Conservation (phyloP, 2,329 filamentous ascomycete species). For the Ophiocordyceps robertsii region DNA sequence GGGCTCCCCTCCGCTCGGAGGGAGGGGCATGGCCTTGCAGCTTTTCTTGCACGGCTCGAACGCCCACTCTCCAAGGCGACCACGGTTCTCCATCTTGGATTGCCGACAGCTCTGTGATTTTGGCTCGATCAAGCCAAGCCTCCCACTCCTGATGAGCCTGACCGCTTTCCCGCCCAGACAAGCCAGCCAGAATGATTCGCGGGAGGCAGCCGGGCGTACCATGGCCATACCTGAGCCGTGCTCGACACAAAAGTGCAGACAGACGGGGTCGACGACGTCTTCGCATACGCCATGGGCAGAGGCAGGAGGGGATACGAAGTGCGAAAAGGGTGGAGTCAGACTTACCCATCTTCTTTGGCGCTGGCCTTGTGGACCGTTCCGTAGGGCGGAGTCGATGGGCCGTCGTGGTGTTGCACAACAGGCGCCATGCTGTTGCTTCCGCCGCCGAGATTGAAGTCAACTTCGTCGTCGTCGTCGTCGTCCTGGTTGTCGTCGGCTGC, state of each 20-base stretch:
- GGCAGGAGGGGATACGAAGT: neutral
- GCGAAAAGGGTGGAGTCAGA: slow-evolving; percentile 5
- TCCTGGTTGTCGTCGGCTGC: slow-evolving; percentile 31
- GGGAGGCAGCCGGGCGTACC: neutral
- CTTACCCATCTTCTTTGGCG: slow-evolving; percentile 41
- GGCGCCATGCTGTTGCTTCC: slow-evolving; percentile 17
- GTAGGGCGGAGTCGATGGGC: slow-evolving; percentile 17
- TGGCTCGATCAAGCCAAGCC: slow-evolving; percentile 9
- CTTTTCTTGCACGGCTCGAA: neutral
- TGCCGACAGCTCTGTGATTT: slow-evolving; percentile 8
- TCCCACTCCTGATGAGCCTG: slow-evolving; percentile 12
- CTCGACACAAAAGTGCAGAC: neutral
- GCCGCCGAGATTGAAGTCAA: slow-evolving; percentile 44
- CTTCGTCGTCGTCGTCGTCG: slow-evolving; percentile 42
- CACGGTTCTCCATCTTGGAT: slow-evolving; percentile 4
- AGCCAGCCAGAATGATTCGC: neutral
- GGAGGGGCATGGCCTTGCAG: neutral
- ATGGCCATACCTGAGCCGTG: too few species aligned
- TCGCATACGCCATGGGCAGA: neutral
- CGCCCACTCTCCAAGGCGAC: neutral
- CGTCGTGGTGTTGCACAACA: slow-evolving; percentile 16
- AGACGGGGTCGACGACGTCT: neutral
- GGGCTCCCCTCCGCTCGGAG: neutral
- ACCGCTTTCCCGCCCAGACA: slow-evolving; percentile 13
- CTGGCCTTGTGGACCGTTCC: slow-evolving; percentile 41